Evolutionary conservation across 2,329 filamentous ascomycete species (phyloP).

Genomic region (Emergomyces pasteurianus): DNA sequence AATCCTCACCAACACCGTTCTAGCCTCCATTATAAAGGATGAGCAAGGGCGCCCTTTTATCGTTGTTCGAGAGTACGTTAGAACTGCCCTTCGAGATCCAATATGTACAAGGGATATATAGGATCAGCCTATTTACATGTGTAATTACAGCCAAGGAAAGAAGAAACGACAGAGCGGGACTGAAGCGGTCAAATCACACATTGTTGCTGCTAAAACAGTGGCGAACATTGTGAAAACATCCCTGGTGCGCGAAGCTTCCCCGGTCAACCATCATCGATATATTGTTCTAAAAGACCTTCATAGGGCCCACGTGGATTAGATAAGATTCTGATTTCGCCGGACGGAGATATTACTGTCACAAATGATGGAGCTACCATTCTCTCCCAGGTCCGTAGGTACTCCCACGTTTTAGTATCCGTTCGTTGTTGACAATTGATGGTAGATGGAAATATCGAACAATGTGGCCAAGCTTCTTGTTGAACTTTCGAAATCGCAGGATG

Average conservation of each 20-base stretch:
- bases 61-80: constrained; percentile 83
- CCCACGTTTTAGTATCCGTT: background rate
- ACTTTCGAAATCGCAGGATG: constrained; percentile 95
- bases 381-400: constrained; percentile 44
- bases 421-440: constrained; percentile 6
- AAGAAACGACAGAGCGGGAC: constrained; percentile 96
- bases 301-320: constrained; percentile 86
- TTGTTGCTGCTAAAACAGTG: constrained; percentile 89
- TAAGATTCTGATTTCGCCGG: constrained; percentile 97
- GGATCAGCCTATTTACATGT: constrained; percentile 16
- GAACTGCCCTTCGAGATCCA: background rate
- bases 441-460: constrained; percentile 99
- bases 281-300: background rate
- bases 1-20: constrained; percentile 8
- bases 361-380: constrained; percentile 98
- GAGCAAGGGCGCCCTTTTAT: constrained; percentile 96
- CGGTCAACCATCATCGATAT: background rate
- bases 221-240: constrained; percentile 97
- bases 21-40: constrained; percentile 78
- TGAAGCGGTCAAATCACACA: constrained; percentile 96
- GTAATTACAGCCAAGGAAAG: constrained; percentile 64
- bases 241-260: constrained; percentile 41
- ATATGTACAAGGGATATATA: background rate
- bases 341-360: constrained; percentile 97
- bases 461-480: constrained; percentile 94